These are phyloP conservation scores for Starmerella bombi DNA, from an alignment of 805 yeast species.

Conservation along the genomic window DNA sequence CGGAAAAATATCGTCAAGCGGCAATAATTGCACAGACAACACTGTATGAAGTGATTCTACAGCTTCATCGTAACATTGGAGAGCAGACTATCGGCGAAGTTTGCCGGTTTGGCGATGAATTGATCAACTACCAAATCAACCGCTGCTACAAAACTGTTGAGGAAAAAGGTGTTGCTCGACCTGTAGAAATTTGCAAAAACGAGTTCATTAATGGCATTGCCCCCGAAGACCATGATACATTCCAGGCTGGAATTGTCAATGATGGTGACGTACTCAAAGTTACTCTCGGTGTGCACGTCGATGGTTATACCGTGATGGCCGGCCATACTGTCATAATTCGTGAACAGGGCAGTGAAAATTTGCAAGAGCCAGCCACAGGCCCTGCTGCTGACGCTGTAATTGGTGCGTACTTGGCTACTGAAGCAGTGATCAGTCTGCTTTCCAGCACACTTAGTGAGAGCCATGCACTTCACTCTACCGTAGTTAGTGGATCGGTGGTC, in stretches of 20 bases:
- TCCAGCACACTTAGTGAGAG: slow-evolving; percentile 45
- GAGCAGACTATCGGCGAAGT: slow-evolving; percentile 40
- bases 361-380: slow-evolving; percentile 67
- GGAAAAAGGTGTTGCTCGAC: slow-evolving; percentile 87
- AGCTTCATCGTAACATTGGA: slow-evolving; percentile 67
- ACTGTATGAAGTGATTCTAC: slow-evolving; percentile 46
- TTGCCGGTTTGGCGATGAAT: slow-evolving; percentile 72
- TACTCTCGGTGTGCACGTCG: slow-evolving; percentile 79
- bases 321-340: slow-evolving; percentile 76
- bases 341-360: background rate
- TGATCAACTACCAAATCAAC: slow-evolving; percentile 45
- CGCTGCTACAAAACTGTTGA: slow-evolving; percentile 37
- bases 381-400: slow-evolving; percentile 76
- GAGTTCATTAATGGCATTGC: slow-evolving; percentile 66
- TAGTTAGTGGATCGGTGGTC: slow-evolving; percentile 30
- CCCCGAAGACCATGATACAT: slow-evolving; percentile 45
- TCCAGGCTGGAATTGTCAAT: slow-evolving; percentile 35
- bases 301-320: slow-evolving; percentile 80
- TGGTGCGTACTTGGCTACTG: slow-evolving; percentile 81
- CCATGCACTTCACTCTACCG: slow-evolving; percentile 35
- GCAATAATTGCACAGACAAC: slow-evolving; percentile 83
- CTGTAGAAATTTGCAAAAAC: slow-evolving; percentile 79
- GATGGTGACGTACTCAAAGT: slow-evolving; percentile 82
- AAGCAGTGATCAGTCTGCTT: slow-evolving; percentile 65
- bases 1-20: slow-evolving; percentile 77